Evolutionary conservation across 176 grass and related monocot species (phyloP).

Genomic region (Secale cereale): DNA sequence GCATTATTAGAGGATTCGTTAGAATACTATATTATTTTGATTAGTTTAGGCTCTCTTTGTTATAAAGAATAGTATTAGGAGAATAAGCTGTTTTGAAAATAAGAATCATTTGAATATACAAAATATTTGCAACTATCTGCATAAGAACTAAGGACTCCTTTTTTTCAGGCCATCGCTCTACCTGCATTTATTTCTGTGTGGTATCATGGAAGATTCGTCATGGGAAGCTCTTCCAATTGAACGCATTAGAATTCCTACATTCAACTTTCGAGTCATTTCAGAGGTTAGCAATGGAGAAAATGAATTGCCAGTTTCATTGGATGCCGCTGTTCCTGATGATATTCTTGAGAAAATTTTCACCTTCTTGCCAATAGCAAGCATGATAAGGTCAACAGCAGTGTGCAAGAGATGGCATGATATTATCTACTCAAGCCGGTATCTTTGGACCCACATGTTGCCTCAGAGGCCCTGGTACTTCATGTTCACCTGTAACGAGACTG

Average conservation of each 20-base stretch:
- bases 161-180: constrained; percentile 40
- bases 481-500: constrained; percentile 68
- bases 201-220: constrained; percentile 44
- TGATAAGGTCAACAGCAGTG: constrained; percentile 60
- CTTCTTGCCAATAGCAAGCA: constrained; percentile 73
- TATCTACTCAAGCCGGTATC: constrained; percentile 61
- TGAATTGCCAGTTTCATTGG: constrained; percentile 51
- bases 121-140: background rate
- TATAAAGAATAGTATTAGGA: background rate
- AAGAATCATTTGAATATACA: background rate
- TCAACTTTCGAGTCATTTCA: constrained; percentile 29
- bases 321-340: constrained; percentile 67
- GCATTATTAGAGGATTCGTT: background rate
- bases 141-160: background rate
- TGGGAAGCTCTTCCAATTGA: constrained; percentile 42
- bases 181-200: background rate
- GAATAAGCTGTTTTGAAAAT: background rate
- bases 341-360: constrained; percentile 84
- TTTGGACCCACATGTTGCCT: constrained; percentile 59
- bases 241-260: constrained; percentile 26
- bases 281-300: constrained; percentile 26
- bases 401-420: constrained; percentile 77
- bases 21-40: background rate
- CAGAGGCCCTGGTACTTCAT: constrained; percentile 97
- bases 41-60: background rate